Evolutionary conservation across 352 stramenopile genomes (phyloP).

Genomic region (Phytophthora fragariaefolia): DNA sequence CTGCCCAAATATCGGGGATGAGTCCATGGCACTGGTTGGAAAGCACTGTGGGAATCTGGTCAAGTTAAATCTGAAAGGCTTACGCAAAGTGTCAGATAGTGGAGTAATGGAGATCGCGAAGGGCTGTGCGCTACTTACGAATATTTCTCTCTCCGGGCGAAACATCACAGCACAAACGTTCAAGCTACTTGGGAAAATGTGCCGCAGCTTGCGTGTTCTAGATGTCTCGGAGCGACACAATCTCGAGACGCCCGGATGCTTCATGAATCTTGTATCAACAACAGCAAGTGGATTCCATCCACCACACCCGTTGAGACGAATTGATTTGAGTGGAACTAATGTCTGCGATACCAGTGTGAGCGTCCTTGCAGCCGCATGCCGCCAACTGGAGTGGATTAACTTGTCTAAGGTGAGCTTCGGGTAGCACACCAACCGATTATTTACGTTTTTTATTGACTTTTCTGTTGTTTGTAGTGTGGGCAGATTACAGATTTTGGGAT

Average conservation of each 20-base stretch:
- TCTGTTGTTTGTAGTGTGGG: slow-evolving; percentile 39
- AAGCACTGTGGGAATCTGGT: slow-evolving; percentile 41
- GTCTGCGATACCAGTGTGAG: slow-evolving; percentile 69
- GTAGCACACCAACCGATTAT: not conserved
- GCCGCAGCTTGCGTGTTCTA: slow-evolving; percentile 42
- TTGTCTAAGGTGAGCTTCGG: slow-evolving; percentile 56
- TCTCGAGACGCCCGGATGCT: slow-evolving; percentile 54
- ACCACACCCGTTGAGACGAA: slow-evolving; percentile 12
- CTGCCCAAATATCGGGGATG: slow-evolving; percentile 57
- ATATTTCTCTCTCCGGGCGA: slow-evolving; percentile 61
- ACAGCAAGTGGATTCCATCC: slow-evolving; percentile 17
- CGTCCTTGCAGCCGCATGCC: slow-evolving; percentile 55
- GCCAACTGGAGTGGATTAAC: slow-evolving; percentile 52
- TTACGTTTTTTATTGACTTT: not conserved
- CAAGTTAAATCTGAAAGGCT: slow-evolving; percentile 60
- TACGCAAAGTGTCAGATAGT: slow-evolving; percentile 64
- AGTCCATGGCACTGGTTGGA: slow-evolving; percentile 42
- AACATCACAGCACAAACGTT: slow-evolving; percentile 58
- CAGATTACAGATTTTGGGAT: slow-evolving; percentile 55
- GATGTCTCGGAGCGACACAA: slow-evolving; percentile 59
- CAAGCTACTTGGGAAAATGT: slow-evolving; percentile 63
- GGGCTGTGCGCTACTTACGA: slow-evolving; percentile 44
- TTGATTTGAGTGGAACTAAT: slow-evolving; percentile 63
- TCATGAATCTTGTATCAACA: slow-evolving; percentile 35
- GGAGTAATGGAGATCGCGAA: slow-evolving; percentile 59